Conservation (phyloP, 2,329 filamentous ascomycete genomes). For the Clonostachys chloroleuca region DNA sequence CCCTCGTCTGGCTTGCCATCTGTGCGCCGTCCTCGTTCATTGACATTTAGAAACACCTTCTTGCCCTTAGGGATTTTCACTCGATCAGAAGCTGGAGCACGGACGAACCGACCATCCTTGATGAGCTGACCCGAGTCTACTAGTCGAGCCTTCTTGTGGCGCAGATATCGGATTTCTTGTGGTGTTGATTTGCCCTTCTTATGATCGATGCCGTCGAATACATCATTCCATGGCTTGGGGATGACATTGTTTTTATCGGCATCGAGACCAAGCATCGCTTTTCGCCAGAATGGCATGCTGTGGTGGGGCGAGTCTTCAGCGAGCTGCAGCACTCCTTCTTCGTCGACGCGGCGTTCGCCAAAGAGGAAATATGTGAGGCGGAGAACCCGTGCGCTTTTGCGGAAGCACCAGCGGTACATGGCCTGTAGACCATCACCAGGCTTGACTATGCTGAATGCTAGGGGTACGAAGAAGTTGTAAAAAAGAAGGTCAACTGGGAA, state of each 20-base stretch:
- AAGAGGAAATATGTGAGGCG: slow-evolving; percentile 92
- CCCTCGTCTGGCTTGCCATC: slow-evolving; percentile 48
- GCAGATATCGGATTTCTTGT: slow-evolving; percentile 27
- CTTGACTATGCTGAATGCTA: slow-evolving; percentile 78
- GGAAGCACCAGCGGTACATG: slow-evolving; percentile 97
- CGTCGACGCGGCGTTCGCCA: slow-evolving; percentile 73
- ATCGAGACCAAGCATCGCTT: slow-evolving; percentile 41
- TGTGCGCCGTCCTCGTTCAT: slow-evolving; percentile 59
- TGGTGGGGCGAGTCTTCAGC: slow-evolving; percentile 19
- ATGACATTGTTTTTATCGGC: slow-evolving; percentile 34
- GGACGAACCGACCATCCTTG: slow-evolving; percentile 76
- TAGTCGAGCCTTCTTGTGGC: slow-evolving; percentile 35
- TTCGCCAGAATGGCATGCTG: slow-evolving; percentile 30
- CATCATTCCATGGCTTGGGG: slow-evolving; percentile 53
- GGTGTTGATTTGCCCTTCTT: slow-evolving; percentile 28
- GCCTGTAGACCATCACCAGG: slow-evolving; percentile 78
- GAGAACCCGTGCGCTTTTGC: slow-evolving; percentile 72
- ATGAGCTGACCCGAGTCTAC: slow-evolving; percentile 50
- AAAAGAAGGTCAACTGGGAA: slow-evolving; percentile 93
- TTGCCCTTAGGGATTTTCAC: slow-evolving; percentile 86
- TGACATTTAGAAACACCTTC: slow-evolving; percentile 72
- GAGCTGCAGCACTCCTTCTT: slow-evolving; percentile 67
- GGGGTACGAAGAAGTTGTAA: slow-evolving; percentile 93
- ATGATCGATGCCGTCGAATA: slow-evolving; percentile 42
- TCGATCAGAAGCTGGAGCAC: slow-evolving; percentile 91